Evolutionary conservation across 1,284 basidiomycete genomes (phyloP).

Genomic region (Cryptococcus hybrid): DNA sequence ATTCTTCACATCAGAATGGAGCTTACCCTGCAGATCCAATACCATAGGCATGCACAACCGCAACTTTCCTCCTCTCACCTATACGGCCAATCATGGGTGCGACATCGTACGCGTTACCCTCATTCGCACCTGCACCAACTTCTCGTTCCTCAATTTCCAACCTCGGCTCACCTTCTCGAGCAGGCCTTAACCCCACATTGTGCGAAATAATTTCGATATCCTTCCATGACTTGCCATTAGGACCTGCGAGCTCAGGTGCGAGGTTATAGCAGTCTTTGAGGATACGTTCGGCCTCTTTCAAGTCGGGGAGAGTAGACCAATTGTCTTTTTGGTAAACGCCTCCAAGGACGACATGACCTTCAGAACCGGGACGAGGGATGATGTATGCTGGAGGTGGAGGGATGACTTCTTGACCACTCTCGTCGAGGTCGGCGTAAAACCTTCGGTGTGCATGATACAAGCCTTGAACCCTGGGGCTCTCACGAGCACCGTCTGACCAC

Average conservation of each 20-base stretch:
- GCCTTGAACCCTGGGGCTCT: constrained; percentile 31
- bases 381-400: constrained; percentile 37
- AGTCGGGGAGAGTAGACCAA: constrained; percentile 36
- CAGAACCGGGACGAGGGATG: constrained; percentile 51
- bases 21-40: constrained; percentile 50
- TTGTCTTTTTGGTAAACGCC: constrained; percentile 40
- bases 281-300: constrained; percentile 42
- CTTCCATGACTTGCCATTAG: constrained; percentile 34
- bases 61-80: constrained; percentile 53
- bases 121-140: constrained; percentile 50
- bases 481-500: constrained; percentile 48
- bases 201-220: constrained; percentile 58
- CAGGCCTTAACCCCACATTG: constrained; percentile 70
- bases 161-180: constrained; percentile 64
- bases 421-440: too few species aligned
- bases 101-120: background rate
- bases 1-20: background rate
- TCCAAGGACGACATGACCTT: constrained; percentile 44
- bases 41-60: constrained; percentile 69
- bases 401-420: too few species aligned
- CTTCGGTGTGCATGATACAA: constrained; percentile 21
- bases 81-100: constrained; percentile 1
- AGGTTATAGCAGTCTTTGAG: constrained; percentile 42
- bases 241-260: constrained; percentile 45
- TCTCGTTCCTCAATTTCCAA: constrained; percentile 61